Percentiles rank a stretch among this genome's conserved stretches.
Conservation (phyloP, 306 rosid species). For the Alnus rubra region DNA sequence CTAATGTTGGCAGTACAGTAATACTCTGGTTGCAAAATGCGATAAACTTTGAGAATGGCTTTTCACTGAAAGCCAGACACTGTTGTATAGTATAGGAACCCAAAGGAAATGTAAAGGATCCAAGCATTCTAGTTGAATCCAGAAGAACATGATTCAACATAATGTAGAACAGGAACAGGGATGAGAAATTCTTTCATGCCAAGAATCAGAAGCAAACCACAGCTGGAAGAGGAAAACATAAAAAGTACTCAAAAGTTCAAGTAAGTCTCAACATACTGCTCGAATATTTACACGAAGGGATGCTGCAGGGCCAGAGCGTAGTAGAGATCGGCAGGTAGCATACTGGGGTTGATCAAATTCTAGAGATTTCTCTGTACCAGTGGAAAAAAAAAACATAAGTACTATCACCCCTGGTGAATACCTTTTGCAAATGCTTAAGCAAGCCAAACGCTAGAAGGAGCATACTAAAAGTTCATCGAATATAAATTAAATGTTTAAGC, state of each 20-base stretch:
- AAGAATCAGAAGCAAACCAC: constrained; percentile 15
- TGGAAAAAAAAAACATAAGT: constrained; percentile 21
- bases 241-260: constrained; percentile 15
- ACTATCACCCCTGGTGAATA: background rate
- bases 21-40: background rate
- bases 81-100: background rate
- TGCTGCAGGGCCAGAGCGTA: constrained; percentile 90
- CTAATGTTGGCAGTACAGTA: background rate
- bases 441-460: constrained; percentile 9
- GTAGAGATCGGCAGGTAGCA: constrained; percentile 67
- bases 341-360: constrained; percentile 68
- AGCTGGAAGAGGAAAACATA: constrained; percentile 6
- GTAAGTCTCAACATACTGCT: constrained; percentile 59
- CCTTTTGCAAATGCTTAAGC: background rate
- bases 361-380: constrained; percentile 55
- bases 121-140: too few relatives aligned
- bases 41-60: background rate
- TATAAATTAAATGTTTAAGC: too few relatives aligned
- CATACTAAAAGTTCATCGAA: background rate
- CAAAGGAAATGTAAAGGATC: too few relatives aligned
- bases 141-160: too few relatives aligned
- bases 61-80: background rate
- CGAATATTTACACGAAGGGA: constrained; percentile 81
- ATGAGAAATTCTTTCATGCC: background rate
- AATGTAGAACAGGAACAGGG: too few relatives aligned